Base-by-base conservation (phyloP, 1,284 basidiomycete genomes). In the Ganoderma leucocontextum region DNA sequence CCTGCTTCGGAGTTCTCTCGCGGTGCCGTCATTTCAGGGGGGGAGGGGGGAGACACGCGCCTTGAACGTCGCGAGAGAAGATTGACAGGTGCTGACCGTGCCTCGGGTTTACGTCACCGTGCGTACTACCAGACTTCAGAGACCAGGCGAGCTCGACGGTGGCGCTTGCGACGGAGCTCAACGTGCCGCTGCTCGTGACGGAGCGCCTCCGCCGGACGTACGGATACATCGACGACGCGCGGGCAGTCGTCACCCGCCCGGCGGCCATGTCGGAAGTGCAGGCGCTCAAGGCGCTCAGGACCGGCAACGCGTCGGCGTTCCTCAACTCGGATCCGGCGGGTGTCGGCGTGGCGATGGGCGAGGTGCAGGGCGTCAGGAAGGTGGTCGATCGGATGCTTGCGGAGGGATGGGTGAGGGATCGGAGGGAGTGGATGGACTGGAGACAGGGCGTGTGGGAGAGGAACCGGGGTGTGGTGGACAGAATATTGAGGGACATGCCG, bases 71-170 rank as follows among this genome's bases (percentile, higher is more conserved):
- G 29, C 29, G 52, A 33, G 29, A 35, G 13, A 29, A 58, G 52
- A 33, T 17, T 38, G 55, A 38, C 35, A 58, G 19, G 19, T 58
- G 55, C 47, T 55, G n/a, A 53, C 12, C 47, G 33, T 25, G 6
- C 17, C 4, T 2, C 22, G n/a, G 47, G 22, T 10, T 19, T 29
- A 22, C 22, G n/a, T 36, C 17, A 15, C 25, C 36, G 15, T 29
- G 29, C 29, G 29, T 29, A 29, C 29, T 29, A 29, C 29, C 60
- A 75, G 75, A 81, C 70, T 80, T 77, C 60, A 76, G 76, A 10
- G 66, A 67, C n/a, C 80, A 81, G 63, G 80, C 81, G 22, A 83
- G 81, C 66, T 82, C 81, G 35, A 82, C 81, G 0, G 76, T 82
- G 25, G 79, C 76, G 0, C 78, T 83, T 75, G 78, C 80, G 22